phyloP scores from a whole-genome alignment of 139 green algal species.

The Tetradesmus lagerheimii region DNA sequence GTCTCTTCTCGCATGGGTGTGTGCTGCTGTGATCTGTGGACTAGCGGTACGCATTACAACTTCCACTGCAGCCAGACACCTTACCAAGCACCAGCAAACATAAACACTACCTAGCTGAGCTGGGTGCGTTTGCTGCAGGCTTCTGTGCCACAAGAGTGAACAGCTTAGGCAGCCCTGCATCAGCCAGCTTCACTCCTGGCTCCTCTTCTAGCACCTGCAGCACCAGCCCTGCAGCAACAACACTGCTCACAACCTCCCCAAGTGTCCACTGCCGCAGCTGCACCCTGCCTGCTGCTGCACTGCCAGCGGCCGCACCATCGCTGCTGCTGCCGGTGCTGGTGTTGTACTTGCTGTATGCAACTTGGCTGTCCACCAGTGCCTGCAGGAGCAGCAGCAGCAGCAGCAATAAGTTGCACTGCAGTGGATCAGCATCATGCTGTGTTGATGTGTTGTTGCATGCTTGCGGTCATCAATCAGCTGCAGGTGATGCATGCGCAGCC shows the following conservation, averaged over 20 bases:
- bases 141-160: constrained; percentile 56
- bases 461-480: too few relatives aligned
- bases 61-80: too few relatives aligned
- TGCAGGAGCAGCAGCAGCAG: neutral
- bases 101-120: neutral
- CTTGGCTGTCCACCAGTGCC: constrained; percentile 35
- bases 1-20: too few relatives aligned
- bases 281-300: constrained; percentile 2
- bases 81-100: too few relatives aligned
- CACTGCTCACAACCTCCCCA: constrained; percentile 60
- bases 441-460: too few relatives aligned
- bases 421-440: too few relatives aligned
- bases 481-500: too few relatives aligned
- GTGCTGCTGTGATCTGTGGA: too few relatives aligned
- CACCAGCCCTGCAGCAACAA: constrained; percentile 32
- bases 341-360: constrained; percentile 62
- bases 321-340: neutral
- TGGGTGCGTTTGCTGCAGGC: neutral
- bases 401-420: too few relatives aligned
- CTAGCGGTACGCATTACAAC: too few relatives aligned
- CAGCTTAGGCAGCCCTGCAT: constrained; percentile 58
- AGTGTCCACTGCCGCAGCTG: constrained; percentile 56
- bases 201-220: constrained; percentile 60
- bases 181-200: constrained; percentile 48
- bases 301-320: neutral